A percentile compares a stretch with the other conserved stretches of the same genome.
These are phyloP conservation scores for Ligustrum vulgare DNA, from an alignment of 257 asterid genomes.

Conservation along the genomic window DNA sequence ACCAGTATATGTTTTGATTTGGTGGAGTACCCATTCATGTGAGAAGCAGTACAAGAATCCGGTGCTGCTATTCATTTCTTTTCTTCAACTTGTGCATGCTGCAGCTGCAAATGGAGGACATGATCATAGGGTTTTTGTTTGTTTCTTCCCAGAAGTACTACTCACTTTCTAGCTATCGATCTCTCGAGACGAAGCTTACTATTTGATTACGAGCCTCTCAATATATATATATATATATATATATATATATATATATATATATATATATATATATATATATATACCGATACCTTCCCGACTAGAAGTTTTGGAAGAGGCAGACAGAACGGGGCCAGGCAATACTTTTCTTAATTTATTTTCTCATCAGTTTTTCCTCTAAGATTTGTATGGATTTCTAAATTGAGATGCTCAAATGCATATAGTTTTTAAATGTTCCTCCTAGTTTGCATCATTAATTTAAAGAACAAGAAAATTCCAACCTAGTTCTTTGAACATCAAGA, in stretches of 20 bases:
- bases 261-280: constrained; percentile 17
- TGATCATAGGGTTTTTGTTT: not conserved
- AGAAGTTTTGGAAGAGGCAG: constrained; percentile 50
- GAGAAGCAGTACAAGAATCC: constrained; percentile 27
- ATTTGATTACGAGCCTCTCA: constrained; percentile 41
- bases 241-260: constrained; percentile 17
- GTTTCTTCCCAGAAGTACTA: not conserved
- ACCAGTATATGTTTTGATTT: constrained; percentile 24
- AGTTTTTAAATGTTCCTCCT: no score
- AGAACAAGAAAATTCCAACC: no score
- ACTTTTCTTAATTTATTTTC: constrained; percentile 7
- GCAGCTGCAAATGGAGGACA: constrained; percentile 9
- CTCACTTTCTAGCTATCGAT: constrained; percentile 10
- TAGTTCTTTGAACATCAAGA: no score
- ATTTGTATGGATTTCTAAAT: not conserved
- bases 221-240: constrained; percentile 17
- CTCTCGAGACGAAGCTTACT: constrained; percentile 23
- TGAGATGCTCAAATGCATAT: not conserved
- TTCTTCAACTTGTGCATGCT: constrained; percentile 28
- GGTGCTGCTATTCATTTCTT: not conserved
- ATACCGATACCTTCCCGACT: constrained; percentile 15
- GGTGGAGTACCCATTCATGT: constrained; percentile 33
- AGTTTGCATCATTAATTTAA: not conserved
- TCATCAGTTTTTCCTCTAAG: not conserved
- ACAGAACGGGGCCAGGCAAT: constrained; percentile 94